Evolutionary conservation across 1,284 basidiomycete species (phyloP), one percentile per base, ranked within the genome.

Genomic region (Boletus smithii): DNA sequence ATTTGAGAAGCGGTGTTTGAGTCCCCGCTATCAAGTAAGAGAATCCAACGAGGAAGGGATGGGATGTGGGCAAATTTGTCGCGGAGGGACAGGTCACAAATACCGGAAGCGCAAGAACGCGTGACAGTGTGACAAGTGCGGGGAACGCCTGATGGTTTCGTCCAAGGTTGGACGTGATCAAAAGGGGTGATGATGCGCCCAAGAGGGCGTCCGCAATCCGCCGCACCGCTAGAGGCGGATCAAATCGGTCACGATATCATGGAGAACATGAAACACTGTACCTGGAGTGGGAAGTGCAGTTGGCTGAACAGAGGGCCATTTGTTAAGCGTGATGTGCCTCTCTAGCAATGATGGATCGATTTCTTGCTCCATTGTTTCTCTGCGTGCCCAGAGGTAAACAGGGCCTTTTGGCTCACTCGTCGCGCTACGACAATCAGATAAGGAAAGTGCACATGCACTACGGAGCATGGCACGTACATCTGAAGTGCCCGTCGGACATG

Each of bases 341-440:
- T 65, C 62, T 14, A 74, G 54, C 10, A 67, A 47, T 6, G 66
- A 59, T 16, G 64, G 51, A 26, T 76, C 71, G 1, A 86, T 59
- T 54, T 83, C 78, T 62, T 85, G 75, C 59, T 88, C 83, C 71
- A 83, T 80, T 1, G 75, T 73, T 59, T 88, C 85, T 17, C 85
- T 72, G 18, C 82, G 73, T n/a, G 75, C 82, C 80, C 82, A 86
- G 5, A 87, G 69, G 61, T 87, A 87, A 0, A 85, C 82, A 0
- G 85, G 85, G 0, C 85, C 85, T 59, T 77, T 77, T 0, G 85
- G 85, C 26, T 81, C 75, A 49, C 80, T 84, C 24, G 65, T 77
- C 4, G 84, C 81, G 53, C 82, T 84, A 33, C 4, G 44, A 27
- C 29, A 37, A 42, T 40, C 35, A 36, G 13, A 31, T 49, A 5